Evolutionary conservation across 768 basidiomycete genomes (phyloP).

Genomic region (Chlorophyllum brunneum): DNA sequence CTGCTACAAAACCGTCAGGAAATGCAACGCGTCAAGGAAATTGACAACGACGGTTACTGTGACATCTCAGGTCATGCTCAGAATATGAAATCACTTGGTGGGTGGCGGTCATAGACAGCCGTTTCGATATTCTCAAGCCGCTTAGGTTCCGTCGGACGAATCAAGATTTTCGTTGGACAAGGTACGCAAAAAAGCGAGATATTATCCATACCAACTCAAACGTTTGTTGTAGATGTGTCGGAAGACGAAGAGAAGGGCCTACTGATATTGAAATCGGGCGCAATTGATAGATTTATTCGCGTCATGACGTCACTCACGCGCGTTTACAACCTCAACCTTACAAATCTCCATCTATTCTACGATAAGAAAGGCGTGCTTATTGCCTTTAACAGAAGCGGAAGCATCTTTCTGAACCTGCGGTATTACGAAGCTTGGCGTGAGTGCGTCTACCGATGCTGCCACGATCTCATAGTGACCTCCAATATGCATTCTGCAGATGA

Average conservation of each 20-base stretch:
- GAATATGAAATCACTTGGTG: slow-evolving; percentile 62
- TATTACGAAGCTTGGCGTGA: slow-evolving; percentile 87
- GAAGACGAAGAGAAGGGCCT: slow-evolving; percentile 38
- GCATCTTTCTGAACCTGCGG: slow-evolving; percentile 84
- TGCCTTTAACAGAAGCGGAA: slow-evolving; percentile 89
- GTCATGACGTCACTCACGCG: slow-evolving; percentile 61
- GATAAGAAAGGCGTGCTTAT: slow-evolving; percentile 79
- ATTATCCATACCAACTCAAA: background rate
- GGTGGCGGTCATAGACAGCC: slow-evolving; percentile 16
- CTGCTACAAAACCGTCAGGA: slow-evolving; percentile 60
- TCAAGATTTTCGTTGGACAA: slow-evolving; percentile 62
- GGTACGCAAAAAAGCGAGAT: slow-evolving; percentile 32
- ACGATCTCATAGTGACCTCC: background rate
- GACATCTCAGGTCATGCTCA: slow-evolving; percentile 65
- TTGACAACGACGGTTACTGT: slow-evolving; percentile 78
- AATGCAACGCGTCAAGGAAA: slow-evolving; percentile 72
- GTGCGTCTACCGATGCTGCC: slow-evolving; percentile 23
- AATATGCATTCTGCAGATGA: slow-evolving; percentile 63
- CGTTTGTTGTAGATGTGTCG: slow-evolving; percentile 47
- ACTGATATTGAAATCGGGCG: slow-evolving; percentile 48
- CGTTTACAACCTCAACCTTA: slow-evolving; percentile 70
- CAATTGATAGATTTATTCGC: slow-evolving; percentile 68
- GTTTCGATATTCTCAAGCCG: slow-evolving; percentile 1
- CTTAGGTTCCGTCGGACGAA: slow-evolving; percentile 54
- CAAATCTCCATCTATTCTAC: slow-evolving; percentile 83